These are phyloP conservation scores for Cystobasidium onofrii DNA, from an alignment of 768 basidiomycete species.

Conservation along the genomic window DNA sequence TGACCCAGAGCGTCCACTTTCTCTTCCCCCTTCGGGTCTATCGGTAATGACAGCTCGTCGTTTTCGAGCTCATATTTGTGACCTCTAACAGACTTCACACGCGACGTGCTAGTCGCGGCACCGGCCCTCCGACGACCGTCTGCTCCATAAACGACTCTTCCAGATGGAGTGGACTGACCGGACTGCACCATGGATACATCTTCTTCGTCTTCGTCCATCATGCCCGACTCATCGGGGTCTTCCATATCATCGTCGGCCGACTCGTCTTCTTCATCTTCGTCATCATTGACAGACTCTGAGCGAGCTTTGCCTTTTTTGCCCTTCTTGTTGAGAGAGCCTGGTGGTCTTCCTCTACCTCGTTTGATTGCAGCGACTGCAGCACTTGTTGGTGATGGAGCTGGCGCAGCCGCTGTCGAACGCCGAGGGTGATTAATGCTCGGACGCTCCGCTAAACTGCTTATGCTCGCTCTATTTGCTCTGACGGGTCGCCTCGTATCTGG, in stretches of 20 bases:
- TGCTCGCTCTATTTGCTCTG: neutral
- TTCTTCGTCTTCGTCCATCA: constrained; percentile 55
- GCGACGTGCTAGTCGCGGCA: constrained; percentile 38
- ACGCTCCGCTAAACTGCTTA: constrained; percentile 56
- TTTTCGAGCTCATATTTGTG: constrained; percentile 69
- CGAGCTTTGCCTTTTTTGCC: neutral
- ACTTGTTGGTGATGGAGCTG: neutral
- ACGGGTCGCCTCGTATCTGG: neutral
- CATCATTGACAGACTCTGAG: neutral
- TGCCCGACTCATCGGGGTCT: constrained; percentile 57
- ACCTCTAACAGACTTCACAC: constrained; percentile 52
- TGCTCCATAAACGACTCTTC: neutral
- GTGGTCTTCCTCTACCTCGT: constrained; percentile 4
- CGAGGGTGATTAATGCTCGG: constrained; percentile 45
- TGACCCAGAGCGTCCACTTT: constrained; percentile 83
- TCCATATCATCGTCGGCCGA: constrained; percentile 47
- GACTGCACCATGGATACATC: constrained; percentile 31
- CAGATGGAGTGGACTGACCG: neutral
- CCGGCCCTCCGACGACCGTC: neutral
- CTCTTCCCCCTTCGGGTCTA: constrained; percentile 76
- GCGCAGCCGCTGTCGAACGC: neutral
- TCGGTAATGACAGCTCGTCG: constrained; percentile 76
- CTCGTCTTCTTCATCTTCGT: constrained; percentile 2
- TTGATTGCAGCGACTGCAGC: neutral
- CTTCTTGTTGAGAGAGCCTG: constrained; percentile 2